Base-by-base conservation (phyloP, 2,329 filamentous ascomycete species). In the Aciculosporium take region DNA sequence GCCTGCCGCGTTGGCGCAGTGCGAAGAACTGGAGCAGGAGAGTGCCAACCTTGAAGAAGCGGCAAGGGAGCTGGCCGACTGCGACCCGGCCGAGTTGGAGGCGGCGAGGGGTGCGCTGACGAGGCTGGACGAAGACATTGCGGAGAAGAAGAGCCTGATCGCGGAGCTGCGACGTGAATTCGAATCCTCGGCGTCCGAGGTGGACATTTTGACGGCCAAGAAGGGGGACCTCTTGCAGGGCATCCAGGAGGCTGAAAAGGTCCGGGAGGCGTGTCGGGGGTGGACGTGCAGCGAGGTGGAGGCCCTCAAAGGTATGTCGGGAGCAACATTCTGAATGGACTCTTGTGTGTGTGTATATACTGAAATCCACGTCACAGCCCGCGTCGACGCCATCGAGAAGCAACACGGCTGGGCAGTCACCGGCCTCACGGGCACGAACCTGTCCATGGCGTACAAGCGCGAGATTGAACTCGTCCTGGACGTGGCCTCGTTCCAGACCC, bases 201-300 rank as follows among this genome's bases (percentile, higher is more conserved):
- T 89, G 15, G 72, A 76, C 45, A 66, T 73, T 2, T 69, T 81
- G 35, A 67, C 71, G 7, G 69, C 78, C 44, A 72, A 76, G 52
- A 94, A 89, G 56, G 62, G 76, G 41, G 71, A 78, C 50, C 86
- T 74, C 49, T 54, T 81, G 24, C 71, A 75, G 23, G 83, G 91
- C 37, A 95, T 94, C 44, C 72, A 76, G 44, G 80, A 86, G 52
- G 84, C 88, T 0, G 87, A 95, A 58, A 79, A 78, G 48, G 69
- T 93, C 21, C 76, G 84, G 46, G 87, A 95, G 57, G 84, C 94
- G 53, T 94, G 83, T 56, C 78, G 88, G 40, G 88, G 89, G 30
- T 95, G 88, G 81, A 89, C 81, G 43, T 76, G 80, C 40, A 79
- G 72, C 23, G 91, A 96, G 61, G 84, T 96, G 48, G 73, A 73